These are phyloP conservation scores for Eucalyptus coolabah DNA, from an alignment of 345 rosid species.

Conservation along the genomic window DNA sequence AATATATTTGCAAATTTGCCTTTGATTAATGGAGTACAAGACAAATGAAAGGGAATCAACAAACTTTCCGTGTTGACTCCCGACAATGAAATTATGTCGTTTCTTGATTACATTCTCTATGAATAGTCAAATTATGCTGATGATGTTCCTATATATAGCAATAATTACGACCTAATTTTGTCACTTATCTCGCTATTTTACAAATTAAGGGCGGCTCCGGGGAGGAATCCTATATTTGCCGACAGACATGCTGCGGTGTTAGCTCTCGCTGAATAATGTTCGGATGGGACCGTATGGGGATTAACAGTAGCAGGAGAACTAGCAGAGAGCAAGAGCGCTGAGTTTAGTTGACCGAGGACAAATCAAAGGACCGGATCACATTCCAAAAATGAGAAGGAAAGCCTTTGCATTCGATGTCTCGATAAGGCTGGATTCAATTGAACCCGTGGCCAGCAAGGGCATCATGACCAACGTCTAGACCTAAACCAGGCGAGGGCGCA, in stretches of 20 bases:
- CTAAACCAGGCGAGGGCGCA: accelerated
- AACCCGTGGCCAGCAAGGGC: accelerated
- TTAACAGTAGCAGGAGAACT: background rate
- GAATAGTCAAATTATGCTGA: background rate
- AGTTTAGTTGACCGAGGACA: background rate
- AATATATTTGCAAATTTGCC: background rate
- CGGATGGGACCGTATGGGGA: background rate
- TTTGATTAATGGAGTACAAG: background rate
- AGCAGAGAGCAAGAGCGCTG: background rate
- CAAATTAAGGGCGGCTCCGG: background rate
- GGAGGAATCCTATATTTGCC: background rate
- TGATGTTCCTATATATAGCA: background rate
- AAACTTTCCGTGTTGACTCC: background rate
- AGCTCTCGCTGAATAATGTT: background rate
- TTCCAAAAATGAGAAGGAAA: background rate
- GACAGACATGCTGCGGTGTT: background rate
- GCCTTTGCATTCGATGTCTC: background rate
- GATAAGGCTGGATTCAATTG: background rate
- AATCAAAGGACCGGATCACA: background rate
- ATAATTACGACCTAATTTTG: background rate
- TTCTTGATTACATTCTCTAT: background rate
- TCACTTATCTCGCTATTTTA: background rate
- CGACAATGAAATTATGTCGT: background rate
- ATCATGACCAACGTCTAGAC: accelerated
- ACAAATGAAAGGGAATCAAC: background rate